phyloP scores from a whole-genome alignment of 345 rosid genomes.

The Gossypium bickii region DNA sequence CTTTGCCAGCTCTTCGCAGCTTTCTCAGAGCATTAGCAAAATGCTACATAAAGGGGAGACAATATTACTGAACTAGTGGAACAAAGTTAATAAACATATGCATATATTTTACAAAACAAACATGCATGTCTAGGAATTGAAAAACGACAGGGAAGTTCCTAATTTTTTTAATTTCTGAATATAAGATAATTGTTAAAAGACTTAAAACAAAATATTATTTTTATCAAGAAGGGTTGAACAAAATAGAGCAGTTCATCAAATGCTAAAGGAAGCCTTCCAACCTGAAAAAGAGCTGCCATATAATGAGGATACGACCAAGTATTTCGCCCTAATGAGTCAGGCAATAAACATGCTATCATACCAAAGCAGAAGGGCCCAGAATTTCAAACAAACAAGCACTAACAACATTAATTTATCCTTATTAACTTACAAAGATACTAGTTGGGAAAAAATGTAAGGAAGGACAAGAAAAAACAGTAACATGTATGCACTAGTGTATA shows the following conservation, averaged over 20 bases:
- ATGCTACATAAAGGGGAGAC: slow-evolving; percentile 34
- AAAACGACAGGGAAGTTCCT: neutral
- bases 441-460: neutral
- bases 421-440: neutral
- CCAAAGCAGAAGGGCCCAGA: neutral
- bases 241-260: neutral
- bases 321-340: neutral
- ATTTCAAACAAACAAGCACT: neutral
- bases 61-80: slow-evolving; percentile 15
- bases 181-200: neutral
- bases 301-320: neutral
- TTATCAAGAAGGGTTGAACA: neutral
- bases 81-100: slow-evolving; percentile 5
- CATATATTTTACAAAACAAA: neutral
- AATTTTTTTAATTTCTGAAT: neutral
- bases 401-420: neutral
- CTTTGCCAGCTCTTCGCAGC: slow-evolving; percentile 83
- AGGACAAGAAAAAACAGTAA: too few relatives aligned
- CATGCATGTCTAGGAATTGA: neutral
- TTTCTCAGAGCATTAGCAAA: slow-evolving; percentile 68
- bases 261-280: neutral
- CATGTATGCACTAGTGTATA: neutral
- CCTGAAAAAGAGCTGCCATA: neutral
- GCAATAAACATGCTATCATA: too few relatives aligned
- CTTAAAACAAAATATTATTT: neutral